Evolutionary conservation across 495 filamentous ascomycete genomes (phyloP).

Genomic region (Tuber microsphaerosporum): DNA sequence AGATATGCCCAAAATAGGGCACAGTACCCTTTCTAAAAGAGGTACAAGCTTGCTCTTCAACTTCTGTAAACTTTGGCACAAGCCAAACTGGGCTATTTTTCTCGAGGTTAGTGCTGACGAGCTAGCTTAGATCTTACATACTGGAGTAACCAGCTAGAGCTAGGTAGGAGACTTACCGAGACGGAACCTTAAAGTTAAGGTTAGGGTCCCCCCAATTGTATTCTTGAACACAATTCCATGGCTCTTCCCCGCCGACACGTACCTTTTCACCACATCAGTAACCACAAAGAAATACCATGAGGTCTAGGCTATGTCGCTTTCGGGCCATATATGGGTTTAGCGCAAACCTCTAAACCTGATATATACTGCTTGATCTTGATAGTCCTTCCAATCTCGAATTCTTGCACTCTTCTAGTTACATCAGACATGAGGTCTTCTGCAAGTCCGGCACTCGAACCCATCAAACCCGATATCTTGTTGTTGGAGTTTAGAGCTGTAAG

Average conservation of each 20-base stretch:
- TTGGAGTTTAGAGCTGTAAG: neutral
- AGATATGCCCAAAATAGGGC: neutral
- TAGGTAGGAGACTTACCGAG: neutral
- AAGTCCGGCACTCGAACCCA: neutral
- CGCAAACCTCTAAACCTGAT: neutral
- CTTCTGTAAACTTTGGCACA: neutral
- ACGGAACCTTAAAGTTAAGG: neutral
- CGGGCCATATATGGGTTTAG: neutral
- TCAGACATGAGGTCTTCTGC: neutral
- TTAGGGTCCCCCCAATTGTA: neutral
- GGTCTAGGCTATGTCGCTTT: neutral
- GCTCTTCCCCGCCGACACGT: neutral
- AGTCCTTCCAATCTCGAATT: neutral
- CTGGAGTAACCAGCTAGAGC: neutral
- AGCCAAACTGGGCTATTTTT: neutral
- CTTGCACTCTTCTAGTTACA: neutral
- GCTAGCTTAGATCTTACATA: neutral
- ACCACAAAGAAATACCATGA: neutral
- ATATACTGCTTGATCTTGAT: neutral
- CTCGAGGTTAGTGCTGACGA: neutral
- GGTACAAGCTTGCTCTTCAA: conserved; percentile 1
- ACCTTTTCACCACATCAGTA: neutral
- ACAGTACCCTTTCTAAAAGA: neutral
- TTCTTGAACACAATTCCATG: neutral
- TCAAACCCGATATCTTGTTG: neutral